These are phyloP conservation scores for Suillus placidus DNA, from an alignment of 768 basidiomycete species.

Conservation along the genomic window DNA sequence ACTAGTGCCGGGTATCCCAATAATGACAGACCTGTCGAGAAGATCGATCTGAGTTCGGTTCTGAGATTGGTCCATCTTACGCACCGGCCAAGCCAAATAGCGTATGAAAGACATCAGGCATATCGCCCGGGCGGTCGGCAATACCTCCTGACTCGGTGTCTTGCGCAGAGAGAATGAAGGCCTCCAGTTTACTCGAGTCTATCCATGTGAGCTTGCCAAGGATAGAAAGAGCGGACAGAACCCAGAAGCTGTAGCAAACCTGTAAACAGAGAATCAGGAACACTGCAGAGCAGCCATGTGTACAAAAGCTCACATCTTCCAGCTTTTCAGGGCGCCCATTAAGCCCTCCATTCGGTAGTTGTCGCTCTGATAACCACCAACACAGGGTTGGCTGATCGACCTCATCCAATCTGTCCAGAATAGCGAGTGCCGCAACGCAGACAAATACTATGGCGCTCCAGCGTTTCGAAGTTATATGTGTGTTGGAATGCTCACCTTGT, in stretches of 20 bases:
- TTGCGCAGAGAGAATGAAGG: conserved; percentile 89
- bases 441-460: conserved; percentile 68
- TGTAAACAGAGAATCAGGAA: conserved; percentile 31
- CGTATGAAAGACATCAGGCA: conserved; percentile 98
- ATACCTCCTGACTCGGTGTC: conserved; percentile 92
- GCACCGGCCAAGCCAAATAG: conserved; percentile 86
- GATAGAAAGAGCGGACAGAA: conserved; percentile 85
- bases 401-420: conserved; percentile 79
- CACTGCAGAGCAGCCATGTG: not conserved
- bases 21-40: conserved; percentile 71
- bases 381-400: conserved; percentile 79
- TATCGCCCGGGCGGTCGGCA: conserved; percentile 89
- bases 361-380: conserved; percentile 95
- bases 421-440: conserved; percentile 84
- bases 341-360: conserved; percentile 89
- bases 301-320: conserved; percentile 71
- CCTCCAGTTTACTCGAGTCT: conserved; percentile 71
- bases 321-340: conserved; percentile 98
- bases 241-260: conserved; percentile 99
- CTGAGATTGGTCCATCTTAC: conserved; percentile 12
- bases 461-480: not conserved
- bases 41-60: not conserved
- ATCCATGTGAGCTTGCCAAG: conserved; percentile 86
- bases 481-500: conserved; percentile 59
- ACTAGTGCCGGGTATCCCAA: conserved; percentile 83